These are phyloP conservation scores for Aspergillus quadrilineatus DNA, from an alignment of 2,329 filamentous ascomycete genomes.

Conservation along the genomic window DNA sequence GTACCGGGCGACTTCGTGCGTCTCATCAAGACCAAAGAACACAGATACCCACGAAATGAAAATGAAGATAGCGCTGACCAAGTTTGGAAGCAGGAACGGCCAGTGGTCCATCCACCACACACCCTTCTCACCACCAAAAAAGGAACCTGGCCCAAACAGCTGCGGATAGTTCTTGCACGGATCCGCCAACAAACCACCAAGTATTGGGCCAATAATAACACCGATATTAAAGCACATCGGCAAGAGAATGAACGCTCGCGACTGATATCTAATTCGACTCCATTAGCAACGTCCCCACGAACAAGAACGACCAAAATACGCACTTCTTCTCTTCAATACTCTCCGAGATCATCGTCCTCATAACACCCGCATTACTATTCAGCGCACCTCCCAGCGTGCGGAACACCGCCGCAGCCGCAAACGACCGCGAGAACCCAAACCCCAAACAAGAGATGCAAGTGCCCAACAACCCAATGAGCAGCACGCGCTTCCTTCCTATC, in stretches of 20 bases:
- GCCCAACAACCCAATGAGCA: constrained; percentile 73
- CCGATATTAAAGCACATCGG: constrained; percentile 71
- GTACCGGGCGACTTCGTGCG: constrained; percentile 40
- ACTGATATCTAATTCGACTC: constrained; percentile 40
- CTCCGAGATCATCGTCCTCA: constrained; percentile 73
- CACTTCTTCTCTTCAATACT: constrained; percentile 69
- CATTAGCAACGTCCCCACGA: constrained; percentile 1
- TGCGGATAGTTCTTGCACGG: constrained; percentile 61
- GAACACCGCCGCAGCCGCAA: constrained; percentile 63
- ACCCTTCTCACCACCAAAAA: constrained; percentile 57
- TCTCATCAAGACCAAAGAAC: constrained; percentile 66
- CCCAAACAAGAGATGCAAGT: constrained; percentile 65
- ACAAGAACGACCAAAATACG: neutral
- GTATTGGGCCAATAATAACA: constrained; percentile 58
- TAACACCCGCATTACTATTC: constrained; percentile 72
- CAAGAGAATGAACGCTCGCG: constrained; percentile 58
- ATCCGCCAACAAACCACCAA: constrained; percentile 68
- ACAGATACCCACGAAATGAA: constrained; percentile 55
- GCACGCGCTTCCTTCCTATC: constrained; percentile 72
- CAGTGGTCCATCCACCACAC: constrained; percentile 65
- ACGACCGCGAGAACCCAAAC: constrained; percentile 67
- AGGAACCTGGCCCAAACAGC: constrained; percentile 61
- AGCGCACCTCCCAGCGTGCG: constrained; percentile 64
- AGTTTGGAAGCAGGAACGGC: constrained; percentile 69
- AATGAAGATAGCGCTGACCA: constrained; percentile 64